Evolutionary conservation across 352 stramenopile species (phyloP).

Genomic region (Phytophthora sp.): DNA sequence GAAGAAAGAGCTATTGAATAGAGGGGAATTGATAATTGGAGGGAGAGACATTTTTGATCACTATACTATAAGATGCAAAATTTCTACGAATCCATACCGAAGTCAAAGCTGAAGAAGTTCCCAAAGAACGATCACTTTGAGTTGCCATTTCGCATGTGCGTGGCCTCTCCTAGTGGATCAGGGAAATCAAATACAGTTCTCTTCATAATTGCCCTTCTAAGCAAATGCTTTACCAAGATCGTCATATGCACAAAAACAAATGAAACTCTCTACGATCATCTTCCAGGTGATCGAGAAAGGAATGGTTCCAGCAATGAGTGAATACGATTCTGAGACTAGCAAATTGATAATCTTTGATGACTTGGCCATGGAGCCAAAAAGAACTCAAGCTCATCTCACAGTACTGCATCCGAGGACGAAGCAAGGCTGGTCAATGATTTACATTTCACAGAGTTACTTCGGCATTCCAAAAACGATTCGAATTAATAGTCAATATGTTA

Average conservation of each 20-base stretch:
- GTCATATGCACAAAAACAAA: conserved; percentile 17
- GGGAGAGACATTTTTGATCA: conserved; percentile 27
- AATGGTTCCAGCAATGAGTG: conserved; percentile 4
- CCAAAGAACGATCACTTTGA: conserved; percentile 19
- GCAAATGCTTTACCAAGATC: conserved; percentile 24
- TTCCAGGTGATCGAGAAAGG: conserved; percentile 15
- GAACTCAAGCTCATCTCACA: conserved; percentile 11
- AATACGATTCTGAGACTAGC: conserved; percentile 19
- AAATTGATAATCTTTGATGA: conserved; percentile 24
- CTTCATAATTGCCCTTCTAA: conserved; percentile 15
- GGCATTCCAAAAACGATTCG: conserved; percentile 15
- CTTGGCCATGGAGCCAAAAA: not conserved
- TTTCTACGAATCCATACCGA: conserved; percentile 17
- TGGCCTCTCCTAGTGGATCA: conserved; percentile 2
- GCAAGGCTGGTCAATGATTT: conserved; percentile 10
- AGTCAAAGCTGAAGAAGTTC: conserved; percentile 19
- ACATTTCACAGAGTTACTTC: conserved; percentile 23
- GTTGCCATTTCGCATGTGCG: conserved; percentile 1
- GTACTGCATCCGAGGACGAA: conserved; percentile 17
- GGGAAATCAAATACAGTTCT: conserved; percentile 21
- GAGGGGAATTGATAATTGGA: not conserved
- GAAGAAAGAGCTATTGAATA: not conserved
- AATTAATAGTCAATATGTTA: conserved; percentile 18
- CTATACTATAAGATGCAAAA: conserved; percentile 20
- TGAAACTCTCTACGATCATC: conserved; percentile 21